These are phyloP conservation scores for Immersiella caudata DNA, from an alignment of 495 filamentous ascomycete genomes.

Conservation along the genomic window DNA sequence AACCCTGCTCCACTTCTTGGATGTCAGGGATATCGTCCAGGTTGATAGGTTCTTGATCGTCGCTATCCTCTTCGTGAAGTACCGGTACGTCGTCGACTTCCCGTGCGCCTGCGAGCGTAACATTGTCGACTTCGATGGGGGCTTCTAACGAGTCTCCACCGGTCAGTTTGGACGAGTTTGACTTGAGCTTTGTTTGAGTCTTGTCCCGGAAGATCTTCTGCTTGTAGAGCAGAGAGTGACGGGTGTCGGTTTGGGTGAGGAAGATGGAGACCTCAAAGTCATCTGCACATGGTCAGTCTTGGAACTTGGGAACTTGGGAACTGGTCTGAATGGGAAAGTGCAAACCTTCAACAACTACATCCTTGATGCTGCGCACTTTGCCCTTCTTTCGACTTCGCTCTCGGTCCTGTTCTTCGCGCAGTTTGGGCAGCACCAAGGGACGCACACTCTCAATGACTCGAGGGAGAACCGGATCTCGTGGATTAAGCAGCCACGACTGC, in stretches of 20 bases:
- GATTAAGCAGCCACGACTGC: constrained; percentile 78
- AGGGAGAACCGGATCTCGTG: constrained; percentile 71
- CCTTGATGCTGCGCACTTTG: constrained; percentile 78
- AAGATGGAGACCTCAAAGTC: constrained; percentile 95
- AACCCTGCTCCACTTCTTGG: constrained; percentile 37
- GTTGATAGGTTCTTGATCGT: constrained; percentile 40
- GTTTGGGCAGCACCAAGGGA: constrained; percentile 83
- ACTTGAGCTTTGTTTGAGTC: constrained; percentile 54
- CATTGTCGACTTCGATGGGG: constrained; percentile 51
- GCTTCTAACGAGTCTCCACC: constrained; percentile 53
- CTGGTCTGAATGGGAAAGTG: too few species aligned
- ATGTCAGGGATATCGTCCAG: constrained; percentile 50
- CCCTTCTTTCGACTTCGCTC: constrained; percentile 58
- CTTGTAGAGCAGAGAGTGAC: constrained; percentile 85
- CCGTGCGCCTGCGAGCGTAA: constrained; percentile 34
- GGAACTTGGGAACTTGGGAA: background rate
- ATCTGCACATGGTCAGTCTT: constrained; percentile 54
- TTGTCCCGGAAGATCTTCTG: constrained; percentile 69
- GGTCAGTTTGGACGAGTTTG: constrained; percentile 61
- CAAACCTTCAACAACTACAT: constrained; percentile 81
- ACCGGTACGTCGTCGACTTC: constrained; percentile 41
- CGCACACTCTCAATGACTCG: constrained; percentile 81
- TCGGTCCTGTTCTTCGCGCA: constrained; percentile 82
- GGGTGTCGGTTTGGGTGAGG: constrained; percentile 82
- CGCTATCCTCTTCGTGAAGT: constrained; percentile 44